Evolutionary conservation across 2,329 filamentous ascomycete genomes (phyloP).

Genomic region (Ophiobolus disseminans): DNA sequence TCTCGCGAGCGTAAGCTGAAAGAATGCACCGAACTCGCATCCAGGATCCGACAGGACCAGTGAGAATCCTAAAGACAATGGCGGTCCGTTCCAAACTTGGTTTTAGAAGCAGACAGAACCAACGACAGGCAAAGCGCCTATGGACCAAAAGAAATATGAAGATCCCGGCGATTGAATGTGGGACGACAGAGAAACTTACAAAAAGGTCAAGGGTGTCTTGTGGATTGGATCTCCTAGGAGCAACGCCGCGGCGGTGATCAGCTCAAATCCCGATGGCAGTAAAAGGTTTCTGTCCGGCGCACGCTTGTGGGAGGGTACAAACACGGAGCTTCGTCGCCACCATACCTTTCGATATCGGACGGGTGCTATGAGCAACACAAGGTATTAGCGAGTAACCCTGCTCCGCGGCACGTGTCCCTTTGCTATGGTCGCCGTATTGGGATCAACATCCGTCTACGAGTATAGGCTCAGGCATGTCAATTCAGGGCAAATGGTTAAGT

Average conservation of each 20-base stretch:
- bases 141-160: constrained; percentile 9
- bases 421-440: constrained; percentile 15
- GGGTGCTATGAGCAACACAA: constrained; percentile 21
- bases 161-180: constrained; percentile 24
- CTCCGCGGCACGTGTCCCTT: constrained; percentile 31
- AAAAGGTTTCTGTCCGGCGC: constrained; percentile 23
- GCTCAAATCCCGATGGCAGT: constrained; percentile 33
- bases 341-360: constrained; percentile 34
- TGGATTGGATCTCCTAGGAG: constrained; percentile 24
- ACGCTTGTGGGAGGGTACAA: constrained; percentile 30
- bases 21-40: no score
- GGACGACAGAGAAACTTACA: constrained; percentile 15
- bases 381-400: constrained; percentile 22
- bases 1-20: constrained; percentile 19
- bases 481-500: constrained; percentile 8
- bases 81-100: no score
- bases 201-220: constrained; percentile 15
- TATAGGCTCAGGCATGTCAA: constrained; percentile 6
- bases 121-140: no score
- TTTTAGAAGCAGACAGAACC: no score
- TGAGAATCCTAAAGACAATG: constrained; percentile 1
- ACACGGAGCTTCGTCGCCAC: constrained; percentile 36
- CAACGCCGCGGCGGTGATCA: constrained; percentile 41
- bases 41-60: constrained; percentile 8
- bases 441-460: constrained; percentile 15